Conservation (phyloP, 2,329 filamentous ascomycete genomes). For the Aplosporella prunicola region DNA sequence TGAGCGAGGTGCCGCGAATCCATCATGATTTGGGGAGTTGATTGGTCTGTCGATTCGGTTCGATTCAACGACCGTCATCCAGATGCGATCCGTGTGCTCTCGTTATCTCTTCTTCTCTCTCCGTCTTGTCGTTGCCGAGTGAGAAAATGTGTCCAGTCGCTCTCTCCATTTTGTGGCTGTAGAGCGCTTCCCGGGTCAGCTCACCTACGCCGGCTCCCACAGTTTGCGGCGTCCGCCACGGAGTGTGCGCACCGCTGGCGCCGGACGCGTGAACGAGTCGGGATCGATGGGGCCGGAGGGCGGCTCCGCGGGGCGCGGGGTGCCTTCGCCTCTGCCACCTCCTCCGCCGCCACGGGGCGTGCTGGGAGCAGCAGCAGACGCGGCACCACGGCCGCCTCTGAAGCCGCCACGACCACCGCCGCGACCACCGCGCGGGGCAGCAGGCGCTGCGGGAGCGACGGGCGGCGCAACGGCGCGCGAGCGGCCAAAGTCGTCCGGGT, state of each 20-base stretch:
- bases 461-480: slow-evolving; percentile 16
- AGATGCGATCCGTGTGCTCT: too few species aligned
- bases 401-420: slow-evolving; percentile 20
- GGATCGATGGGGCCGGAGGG: slow-evolving; percentile 28
- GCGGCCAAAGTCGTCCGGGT: slow-evolving; percentile 41
- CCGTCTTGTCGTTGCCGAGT: too few species aligned
- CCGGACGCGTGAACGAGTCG: slow-evolving; percentile 29
- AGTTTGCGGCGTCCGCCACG: slow-evolving; percentile 28
- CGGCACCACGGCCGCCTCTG: slow-evolving; percentile 19
- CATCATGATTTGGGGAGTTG: too few species aligned
- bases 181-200: too few species aligned
- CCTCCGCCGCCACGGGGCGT: slow-evolving; percentile 18
- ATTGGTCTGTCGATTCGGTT: too few species aligned
- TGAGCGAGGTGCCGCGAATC: too few species aligned
- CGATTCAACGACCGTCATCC: too few species aligned
- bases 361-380: slow-evolving; percentile 4
- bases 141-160: too few species aligned
- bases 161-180: too few species aligned
- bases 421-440: slow-evolving; percentile 1
- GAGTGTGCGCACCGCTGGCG: slow-evolving; percentile 19
- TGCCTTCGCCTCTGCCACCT: slow-evolving; percentile 20
- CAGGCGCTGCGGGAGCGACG: slow-evolving; percentile 9
- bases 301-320: slow-evolving; percentile 14
- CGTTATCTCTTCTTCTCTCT: too few species aligned
- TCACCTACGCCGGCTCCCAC: slow-evolving; percentile 32